These are phyloP conservation scores for Epichloe brachyelytri DNA, from an alignment of 2,329 filamentous ascomycete genomes.

Conservation along the genomic window DNA sequence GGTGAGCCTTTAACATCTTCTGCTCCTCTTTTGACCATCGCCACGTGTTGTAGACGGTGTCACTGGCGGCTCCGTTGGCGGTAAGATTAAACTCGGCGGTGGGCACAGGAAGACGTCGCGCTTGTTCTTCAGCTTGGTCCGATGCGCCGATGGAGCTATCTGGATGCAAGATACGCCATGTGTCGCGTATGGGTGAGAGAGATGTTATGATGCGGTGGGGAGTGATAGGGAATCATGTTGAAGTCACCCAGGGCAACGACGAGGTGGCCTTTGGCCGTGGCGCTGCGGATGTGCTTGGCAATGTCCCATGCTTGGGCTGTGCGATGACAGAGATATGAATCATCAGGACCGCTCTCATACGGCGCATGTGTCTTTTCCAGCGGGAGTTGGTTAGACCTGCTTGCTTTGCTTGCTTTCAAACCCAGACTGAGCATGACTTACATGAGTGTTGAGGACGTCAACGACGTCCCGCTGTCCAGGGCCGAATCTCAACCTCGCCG, in stretches of 20 bases:
- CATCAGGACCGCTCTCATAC: constrained; percentile 66
- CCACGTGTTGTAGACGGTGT: constrained; percentile 84
- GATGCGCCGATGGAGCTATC: constrained; percentile 69
- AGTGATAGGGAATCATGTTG: constrained; percentile 85
- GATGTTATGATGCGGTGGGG: constrained; percentile 68
- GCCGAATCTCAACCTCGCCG: constrained; percentile 64
- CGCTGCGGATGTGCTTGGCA: constrained; percentile 73
- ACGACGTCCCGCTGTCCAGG: constrained; percentile 50
- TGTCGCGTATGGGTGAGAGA: constrained; percentile 65
- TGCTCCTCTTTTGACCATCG: constrained; percentile 65
- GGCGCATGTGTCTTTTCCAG: constrained; percentile 55
- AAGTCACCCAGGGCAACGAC: constrained; percentile 86
- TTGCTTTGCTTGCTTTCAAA: neutral
- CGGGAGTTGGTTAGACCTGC: neutral
- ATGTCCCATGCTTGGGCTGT: constrained; percentile 93
- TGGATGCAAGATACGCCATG: constrained; percentile 75
- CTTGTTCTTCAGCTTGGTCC: constrained; percentile 51
- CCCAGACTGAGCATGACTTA: constrained; percentile 22
- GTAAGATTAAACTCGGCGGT: constrained; percentile 64
- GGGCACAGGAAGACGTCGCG: constrained; percentile 54
- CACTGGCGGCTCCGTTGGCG: constrained; percentile 78
- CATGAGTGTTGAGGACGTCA: constrained; percentile 89
- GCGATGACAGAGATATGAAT: constrained; percentile 82
- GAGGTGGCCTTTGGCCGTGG: constrained; percentile 67
- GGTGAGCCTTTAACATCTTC: constrained; percentile 49